Base-by-base conservation (phyloP, 2,329 filamentous ascomycete genomes). In the Colletotrichum spinosum region DNA sequence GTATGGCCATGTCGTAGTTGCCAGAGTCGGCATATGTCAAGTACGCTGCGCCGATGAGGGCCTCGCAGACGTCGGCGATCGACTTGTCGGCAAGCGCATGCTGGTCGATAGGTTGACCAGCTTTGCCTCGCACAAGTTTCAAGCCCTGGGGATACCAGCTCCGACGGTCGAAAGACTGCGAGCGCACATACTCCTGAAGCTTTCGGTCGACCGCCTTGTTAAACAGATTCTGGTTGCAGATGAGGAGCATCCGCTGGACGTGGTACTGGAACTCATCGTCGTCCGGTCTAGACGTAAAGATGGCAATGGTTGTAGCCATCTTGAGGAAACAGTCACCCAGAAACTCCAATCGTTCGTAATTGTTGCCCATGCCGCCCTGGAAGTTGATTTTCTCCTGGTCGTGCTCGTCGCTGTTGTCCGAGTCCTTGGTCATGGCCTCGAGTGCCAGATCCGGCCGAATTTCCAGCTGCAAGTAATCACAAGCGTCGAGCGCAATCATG, bases 281-380 rank as follows among this genome's bases (percentile, higher is more conserved):
- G 52, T 92, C 86, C 0, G 93, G 93, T 17, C 92, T 88, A 35
- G 89, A 84, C 1, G 91, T 90, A 74, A 92, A 98, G 0, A 97
- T 83, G 0, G 94, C 90, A 57, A 99, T 94, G 0, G 94, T 95
- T 0, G 95, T 97, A 10, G 92, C 93, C 90, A 97, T 95, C 78
- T 99, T 99, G 65, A 99, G 83, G 72, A 97, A 97, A 39, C 91
- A 92, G 75, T 99, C 96, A 0, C 96, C 96, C 2, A 98, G 84
- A 65, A 97, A 97, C 72, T 99, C 96, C 0, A 98, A 84, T 11
- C 96, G 88, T 76, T 99, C 96, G 72, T 99, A 99, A 71, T 98
- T 98, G 44, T 90, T 90, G 1, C 94, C 93, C 93, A 97, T 97
- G 3, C 94, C 94, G 52, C 86, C 82, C 70, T 94, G 92, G 51